Evolutionary conservation across 108 stramenopile species (phyloP).

Genomic region (Nitzschia inconspicua): DNA sequence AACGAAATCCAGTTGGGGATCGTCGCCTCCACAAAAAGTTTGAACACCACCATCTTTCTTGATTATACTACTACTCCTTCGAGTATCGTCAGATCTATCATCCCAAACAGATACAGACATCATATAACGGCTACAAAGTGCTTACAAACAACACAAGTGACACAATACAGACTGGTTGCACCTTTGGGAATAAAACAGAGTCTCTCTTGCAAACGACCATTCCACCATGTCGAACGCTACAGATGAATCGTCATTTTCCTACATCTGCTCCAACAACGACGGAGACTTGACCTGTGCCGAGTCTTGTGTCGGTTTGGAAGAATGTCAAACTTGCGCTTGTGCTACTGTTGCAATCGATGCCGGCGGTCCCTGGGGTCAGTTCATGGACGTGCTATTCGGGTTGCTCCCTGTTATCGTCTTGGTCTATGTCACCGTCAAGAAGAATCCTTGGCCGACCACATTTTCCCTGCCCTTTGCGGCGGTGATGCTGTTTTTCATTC

Average conservation of each 20-base stretch:
- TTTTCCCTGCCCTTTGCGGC: conserved; percentile 47
- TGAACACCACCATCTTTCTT: too few relatives aligned
- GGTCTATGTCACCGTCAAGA: conserved; percentile 37
- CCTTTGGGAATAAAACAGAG: too few relatives aligned
- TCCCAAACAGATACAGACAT: too few relatives aligned
- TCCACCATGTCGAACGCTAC: neutral
- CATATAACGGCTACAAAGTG: too few relatives aligned
- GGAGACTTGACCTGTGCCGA: conserved; percentile 12
- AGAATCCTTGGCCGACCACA: conserved; percentile 44
- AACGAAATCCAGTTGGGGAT: too few relatives aligned
- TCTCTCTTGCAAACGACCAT: too few relatives aligned
- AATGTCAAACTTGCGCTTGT: conserved; percentile 44
- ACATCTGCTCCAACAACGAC: neutral
- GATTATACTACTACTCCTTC: too few relatives aligned
- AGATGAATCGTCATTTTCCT: neutral
- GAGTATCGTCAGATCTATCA: too few relatives aligned
- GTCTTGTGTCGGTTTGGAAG: conserved; percentile 14
- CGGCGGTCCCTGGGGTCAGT: conserved; percentile 48
- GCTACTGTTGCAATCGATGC: conserved; percentile 17
- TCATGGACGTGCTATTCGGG: conserved; percentile 58
- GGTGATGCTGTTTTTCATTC: conserved; percentile 48
- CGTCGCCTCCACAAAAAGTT: too few relatives aligned
- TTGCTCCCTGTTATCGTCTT: conserved; percentile 51
- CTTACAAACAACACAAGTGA: too few relatives aligned
- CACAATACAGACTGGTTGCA: too few relatives aligned